phyloP scores from a whole-genome alignment of 1,139 yeast species.

The Wickerhamiella infanticola region DNA sequence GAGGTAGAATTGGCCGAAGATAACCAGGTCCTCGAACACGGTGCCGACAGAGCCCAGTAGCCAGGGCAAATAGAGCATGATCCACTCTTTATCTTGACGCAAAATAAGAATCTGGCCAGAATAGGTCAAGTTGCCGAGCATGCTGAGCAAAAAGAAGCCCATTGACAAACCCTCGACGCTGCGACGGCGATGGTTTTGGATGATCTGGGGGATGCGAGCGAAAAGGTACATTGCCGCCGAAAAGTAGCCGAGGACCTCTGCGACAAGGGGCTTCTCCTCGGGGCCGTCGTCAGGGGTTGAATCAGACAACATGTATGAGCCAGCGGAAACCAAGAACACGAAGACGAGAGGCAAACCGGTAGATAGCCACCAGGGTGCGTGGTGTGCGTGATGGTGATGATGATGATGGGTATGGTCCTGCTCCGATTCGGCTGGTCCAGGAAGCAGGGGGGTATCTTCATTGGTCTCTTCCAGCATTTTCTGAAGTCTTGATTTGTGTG shows the following conservation, averaged over 20 bases:
- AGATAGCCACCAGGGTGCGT: constrained; percentile 11
- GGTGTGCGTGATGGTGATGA: constrained; percentile 3
- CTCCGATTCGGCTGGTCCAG: background rate
- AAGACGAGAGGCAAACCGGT: constrained; percentile 46
- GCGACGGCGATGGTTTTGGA: constrained; percentile 50
- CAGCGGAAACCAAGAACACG: constrained; percentile 51
- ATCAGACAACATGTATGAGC: constrained; percentile 42
- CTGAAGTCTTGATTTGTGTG: constrained; percentile 10
- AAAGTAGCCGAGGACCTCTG: constrained; percentile 53
- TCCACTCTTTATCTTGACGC: constrained; percentile 44
- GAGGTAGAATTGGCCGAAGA: constrained; percentile 45
- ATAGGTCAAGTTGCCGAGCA: constrained; percentile 62
- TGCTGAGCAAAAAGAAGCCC: constrained; percentile 57
- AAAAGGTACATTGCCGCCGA: constrained; percentile 58
- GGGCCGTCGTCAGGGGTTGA: constrained; percentile 11
- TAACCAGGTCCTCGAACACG: constrained; percentile 47
- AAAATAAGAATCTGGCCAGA: constrained; percentile 59
- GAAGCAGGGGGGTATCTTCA: constrained; percentile 14
- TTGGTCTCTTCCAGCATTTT: constrained; percentile 13
- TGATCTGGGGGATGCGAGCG: constrained; percentile 67
- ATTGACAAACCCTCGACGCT: constrained; percentile 65
- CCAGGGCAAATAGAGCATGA: constrained; percentile 56
- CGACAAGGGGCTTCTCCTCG: constrained; percentile 12
- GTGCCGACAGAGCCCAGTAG: constrained; percentile 62
- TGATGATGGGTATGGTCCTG: background rate